phyloP scores from a whole-genome alignment of 2,329 filamentous ascomycete species.

The Clonostachys rhizophaga region DNA sequence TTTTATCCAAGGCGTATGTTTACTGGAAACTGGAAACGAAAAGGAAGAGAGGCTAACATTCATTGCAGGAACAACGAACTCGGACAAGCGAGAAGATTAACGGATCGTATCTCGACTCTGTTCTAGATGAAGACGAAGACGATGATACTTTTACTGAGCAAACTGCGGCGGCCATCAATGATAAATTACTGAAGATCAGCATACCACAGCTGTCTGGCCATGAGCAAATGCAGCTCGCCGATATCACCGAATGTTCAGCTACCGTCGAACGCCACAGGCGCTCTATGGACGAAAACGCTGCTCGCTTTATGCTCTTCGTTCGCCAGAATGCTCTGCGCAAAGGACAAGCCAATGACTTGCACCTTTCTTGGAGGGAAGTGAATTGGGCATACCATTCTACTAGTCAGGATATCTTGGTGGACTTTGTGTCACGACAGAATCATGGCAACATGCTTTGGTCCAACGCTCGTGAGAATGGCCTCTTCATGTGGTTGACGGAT shows the following conservation, averaged over 20 bases:
- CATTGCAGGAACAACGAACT: not conserved
- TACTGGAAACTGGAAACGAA: not conserved
- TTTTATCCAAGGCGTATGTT: slow-evolving; percentile 29
- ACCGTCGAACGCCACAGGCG: slow-evolving; percentile 81
- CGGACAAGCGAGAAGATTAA: slow-evolving; percentile 18
- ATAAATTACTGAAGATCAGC: slow-evolving; percentile 69
- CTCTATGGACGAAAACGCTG: slow-evolving; percentile 87
- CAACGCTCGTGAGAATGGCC: slow-evolving; percentile 77
- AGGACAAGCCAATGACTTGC: slow-evolving; percentile 57
- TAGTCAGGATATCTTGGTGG: slow-evolving; percentile 84
- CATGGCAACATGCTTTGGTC: slow-evolving; percentile 80
- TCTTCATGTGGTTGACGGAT: slow-evolving; percentile 95
- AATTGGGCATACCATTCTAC: slow-evolving; percentile 80
- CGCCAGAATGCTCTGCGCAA: slow-evolving; percentile 72
- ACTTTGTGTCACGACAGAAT: slow-evolving; percentile 77
- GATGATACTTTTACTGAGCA: slow-evolving; percentile 66
- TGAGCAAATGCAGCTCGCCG: slow-evolving; percentile 80
- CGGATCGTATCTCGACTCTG: slow-evolving; percentile 28
- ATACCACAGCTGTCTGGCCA: slow-evolving; percentile 77
- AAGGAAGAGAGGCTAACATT: not conserved
- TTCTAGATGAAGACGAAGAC: slow-evolving; percentile 40
- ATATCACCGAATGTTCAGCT: slow-evolving; percentile 80
- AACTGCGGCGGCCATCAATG: slow-evolving; percentile 65
- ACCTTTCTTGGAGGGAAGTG: slow-evolving; percentile 74
- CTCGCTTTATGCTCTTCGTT: slow-evolving; percentile 84